A percentile compares a stretch with the other conserved stretches of the same genome.
These are phyloP conservation scores for Ogataea populi-albae DNA, from an alignment of 805 yeast genomes.

Conservation along the genomic window DNA sequence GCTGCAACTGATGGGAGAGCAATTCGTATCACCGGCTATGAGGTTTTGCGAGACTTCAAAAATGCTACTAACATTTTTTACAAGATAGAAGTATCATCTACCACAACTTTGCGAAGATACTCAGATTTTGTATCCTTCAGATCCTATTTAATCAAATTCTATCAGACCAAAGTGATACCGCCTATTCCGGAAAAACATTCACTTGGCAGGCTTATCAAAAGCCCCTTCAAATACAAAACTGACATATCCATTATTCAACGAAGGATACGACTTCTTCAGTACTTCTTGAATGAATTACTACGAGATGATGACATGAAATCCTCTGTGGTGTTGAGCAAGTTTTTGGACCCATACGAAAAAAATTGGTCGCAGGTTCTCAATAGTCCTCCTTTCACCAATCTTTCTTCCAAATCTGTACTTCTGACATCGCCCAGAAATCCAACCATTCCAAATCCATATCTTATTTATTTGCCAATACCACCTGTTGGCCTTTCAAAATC, in stretches of 20 bases:
- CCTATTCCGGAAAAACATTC: constrained; percentile 91
- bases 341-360: constrained; percentile 49
- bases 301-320: constrained; percentile 33
- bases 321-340: constrained; percentile 42
- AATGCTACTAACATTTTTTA: constrained; percentile 33
- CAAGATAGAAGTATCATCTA: constrained; percentile 21
- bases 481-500: constrained; percentile 28
- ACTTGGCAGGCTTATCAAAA: constrained; percentile 33
- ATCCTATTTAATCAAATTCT: constrained; percentile 61
- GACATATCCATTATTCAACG: constrained; percentile 40
- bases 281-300: constrained; percentile 41
- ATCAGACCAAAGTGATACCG: constrained; percentile 87
- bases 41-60: constrained; percentile 24
- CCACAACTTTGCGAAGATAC: constrained; percentile 64
- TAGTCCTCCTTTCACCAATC: constrained; percentile 36
- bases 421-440: constrained; percentile 51
- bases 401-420: constrained; percentile 46
- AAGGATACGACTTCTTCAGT: constrained; percentile 44
- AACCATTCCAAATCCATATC: constrained; percentile 51
- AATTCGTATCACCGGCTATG: constrained; percentile 15
- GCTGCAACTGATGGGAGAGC: background rate
- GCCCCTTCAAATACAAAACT: constrained; percentile 32
- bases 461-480: constrained; percentile 45
- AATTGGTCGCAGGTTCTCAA: constrained; percentile 48
- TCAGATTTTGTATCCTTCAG: constrained; percentile 88